phyloP scores from a whole-genome alignment of 768 basidiomycete genomes.

The Roridomyces roridus region DNA sequence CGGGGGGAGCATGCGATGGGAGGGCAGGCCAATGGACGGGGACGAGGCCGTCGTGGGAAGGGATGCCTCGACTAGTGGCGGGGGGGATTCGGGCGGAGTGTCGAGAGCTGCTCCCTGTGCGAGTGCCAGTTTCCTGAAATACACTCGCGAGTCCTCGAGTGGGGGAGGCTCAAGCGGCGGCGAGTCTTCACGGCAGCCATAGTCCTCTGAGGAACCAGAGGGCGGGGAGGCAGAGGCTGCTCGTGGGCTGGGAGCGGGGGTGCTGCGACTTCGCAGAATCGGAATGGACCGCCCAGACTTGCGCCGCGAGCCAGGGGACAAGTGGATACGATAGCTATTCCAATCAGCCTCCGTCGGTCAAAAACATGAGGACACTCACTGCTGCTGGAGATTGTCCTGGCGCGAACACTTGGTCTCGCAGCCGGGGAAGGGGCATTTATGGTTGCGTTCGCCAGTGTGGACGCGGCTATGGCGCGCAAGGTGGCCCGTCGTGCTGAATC shows the following conservation, averaged over 20 bases:
- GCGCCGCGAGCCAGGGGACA: constrained; percentile 16
- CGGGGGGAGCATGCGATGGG: constrained; percentile 4
- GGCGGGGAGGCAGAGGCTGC: not conserved
- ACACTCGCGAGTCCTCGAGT: constrained; percentile 16
- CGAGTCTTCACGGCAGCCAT: not conserved
- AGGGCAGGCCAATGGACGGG: not conserved
- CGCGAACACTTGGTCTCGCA: constrained; percentile 91
- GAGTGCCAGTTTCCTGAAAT: not conserved
- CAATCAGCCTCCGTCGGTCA: too few species aligned
- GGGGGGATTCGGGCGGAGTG: not conserved
- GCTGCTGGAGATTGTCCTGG: constrained; percentile 84
- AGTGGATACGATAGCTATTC: constrained; percentile 18
- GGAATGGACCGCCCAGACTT: constrained; percentile 6
- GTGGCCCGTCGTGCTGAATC: constrained; percentile 90
- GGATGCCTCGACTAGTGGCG: constrained; percentile 9
- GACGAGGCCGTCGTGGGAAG: not conserved
- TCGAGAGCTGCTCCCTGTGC: not conserved
- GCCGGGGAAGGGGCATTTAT: constrained; percentile 94
- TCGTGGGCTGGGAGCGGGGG: not conserved
- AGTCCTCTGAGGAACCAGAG: not conserved
- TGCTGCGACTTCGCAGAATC: constrained; percentile 7
- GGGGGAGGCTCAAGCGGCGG: constrained; percentile 10
- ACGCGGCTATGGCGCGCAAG: constrained; percentile 87
- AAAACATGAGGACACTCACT: constrained; percentile 41
- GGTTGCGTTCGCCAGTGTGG: constrained; percentile 91